phyloP scores from a whole-genome alignment of 805 yeast species.

The Candida insectalens region DNA sequence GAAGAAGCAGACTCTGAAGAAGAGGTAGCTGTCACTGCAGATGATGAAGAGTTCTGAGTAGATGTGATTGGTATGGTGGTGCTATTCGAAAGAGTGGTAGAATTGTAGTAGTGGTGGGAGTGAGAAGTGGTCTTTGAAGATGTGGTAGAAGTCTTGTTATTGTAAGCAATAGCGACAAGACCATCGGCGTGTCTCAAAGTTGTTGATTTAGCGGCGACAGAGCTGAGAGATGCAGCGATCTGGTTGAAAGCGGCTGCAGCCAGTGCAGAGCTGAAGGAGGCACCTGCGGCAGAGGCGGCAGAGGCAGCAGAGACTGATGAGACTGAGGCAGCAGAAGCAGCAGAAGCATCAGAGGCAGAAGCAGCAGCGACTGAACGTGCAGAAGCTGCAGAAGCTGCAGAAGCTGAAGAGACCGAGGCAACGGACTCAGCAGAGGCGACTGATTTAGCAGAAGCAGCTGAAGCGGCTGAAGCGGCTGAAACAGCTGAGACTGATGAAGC shows the following conservation, averaged over 20 bases:
- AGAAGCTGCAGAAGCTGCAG: conserved; percentile 11
- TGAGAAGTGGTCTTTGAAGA: conserved; percentile 5
- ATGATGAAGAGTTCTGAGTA: conserved; percentile 3
- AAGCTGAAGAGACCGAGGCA: conserved; percentile 15
- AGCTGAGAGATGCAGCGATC: conserved; percentile 11
- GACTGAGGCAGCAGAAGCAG: conserved; percentile 12
- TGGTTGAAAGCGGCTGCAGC: conserved; percentile 9
- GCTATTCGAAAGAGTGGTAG: conserved; percentile 3
- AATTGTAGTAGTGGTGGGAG: conserved; percentile 9
- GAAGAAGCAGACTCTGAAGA: conserved; percentile 6
- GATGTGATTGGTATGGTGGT: background rate
- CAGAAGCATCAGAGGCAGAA: conserved; percentile 15
- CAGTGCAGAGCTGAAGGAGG: too few relatives aligned
- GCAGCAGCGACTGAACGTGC: conserved; percentile 8
- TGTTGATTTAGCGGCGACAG: conserved; percentile 12
- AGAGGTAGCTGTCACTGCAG: conserved; percentile 1
- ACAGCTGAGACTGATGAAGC: conserved; percentile 6
- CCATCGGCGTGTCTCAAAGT: conserved; percentile 28
- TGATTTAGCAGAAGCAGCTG: conserved; percentile 28
- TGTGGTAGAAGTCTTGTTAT: conserved; percentile 13
- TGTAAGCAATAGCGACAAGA: conserved; percentile 32
- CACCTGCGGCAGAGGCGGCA: conserved; percentile 11
- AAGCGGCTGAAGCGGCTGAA: conserved; percentile 25
- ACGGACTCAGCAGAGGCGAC: conserved; percentile 17
- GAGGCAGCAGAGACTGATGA: conserved; percentile 11